phyloP scores from a whole-genome alignment of 768 basidiomycete genomes.

The Phlebiopsis gigantea region DNA sequence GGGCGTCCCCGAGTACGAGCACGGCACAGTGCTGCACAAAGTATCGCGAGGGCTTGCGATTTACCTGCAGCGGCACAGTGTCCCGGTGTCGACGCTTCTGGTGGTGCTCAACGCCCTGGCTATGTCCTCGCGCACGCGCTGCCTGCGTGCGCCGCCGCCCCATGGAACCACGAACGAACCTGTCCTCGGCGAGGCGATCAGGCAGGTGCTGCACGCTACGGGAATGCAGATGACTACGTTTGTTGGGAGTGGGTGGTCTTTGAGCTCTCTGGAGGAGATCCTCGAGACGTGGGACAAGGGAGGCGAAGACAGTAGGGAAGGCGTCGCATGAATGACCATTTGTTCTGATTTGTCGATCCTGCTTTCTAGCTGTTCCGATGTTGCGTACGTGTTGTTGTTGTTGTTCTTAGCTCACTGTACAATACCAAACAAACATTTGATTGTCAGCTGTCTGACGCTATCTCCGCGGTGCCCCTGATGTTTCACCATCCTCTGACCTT shows the following conservation, averaged over 20 bases:
- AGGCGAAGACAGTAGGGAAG: not conserved
- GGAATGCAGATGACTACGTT: slow-evolving; percentile 76
- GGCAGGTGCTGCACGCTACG: slow-evolving; percentile 80
- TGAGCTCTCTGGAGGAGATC: slow-evolving; percentile 61
- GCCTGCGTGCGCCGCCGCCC: slow-evolving; percentile 42
- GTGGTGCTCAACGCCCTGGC: slow-evolving; percentile 57
- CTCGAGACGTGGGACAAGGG: slow-evolving; percentile 45
- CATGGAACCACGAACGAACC: slow-evolving; percentile 39
- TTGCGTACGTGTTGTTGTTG: not conserved
- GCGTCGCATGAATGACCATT: not conserved
- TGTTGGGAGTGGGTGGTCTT: slow-evolving; percentile 70
- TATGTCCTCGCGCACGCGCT: slow-evolving; percentile 54
- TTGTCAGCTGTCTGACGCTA: too few relatives aligned
- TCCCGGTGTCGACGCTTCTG: slow-evolving; percentile 67
- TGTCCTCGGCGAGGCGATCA: slow-evolving; percentile 55
- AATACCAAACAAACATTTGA: too few relatives aligned
- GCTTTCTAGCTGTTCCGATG: not conserved
- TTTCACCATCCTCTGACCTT: too few relatives aligned
- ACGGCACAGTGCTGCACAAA: not conserved
- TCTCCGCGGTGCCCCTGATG: too few relatives aligned
- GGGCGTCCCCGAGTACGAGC: not conserved
- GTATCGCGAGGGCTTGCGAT: slow-evolving; percentile 49
- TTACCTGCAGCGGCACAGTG: slow-evolving; percentile 66
- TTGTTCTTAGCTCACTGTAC: not conserved
- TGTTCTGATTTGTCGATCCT: not conserved